A percentile compares a stretch with the other conserved stretches of the same genome.
Evolutionary conservation across 495 filamentous ascomycete species (phyloP).

Genomic region (Neurospora tetrasperma): DNA sequence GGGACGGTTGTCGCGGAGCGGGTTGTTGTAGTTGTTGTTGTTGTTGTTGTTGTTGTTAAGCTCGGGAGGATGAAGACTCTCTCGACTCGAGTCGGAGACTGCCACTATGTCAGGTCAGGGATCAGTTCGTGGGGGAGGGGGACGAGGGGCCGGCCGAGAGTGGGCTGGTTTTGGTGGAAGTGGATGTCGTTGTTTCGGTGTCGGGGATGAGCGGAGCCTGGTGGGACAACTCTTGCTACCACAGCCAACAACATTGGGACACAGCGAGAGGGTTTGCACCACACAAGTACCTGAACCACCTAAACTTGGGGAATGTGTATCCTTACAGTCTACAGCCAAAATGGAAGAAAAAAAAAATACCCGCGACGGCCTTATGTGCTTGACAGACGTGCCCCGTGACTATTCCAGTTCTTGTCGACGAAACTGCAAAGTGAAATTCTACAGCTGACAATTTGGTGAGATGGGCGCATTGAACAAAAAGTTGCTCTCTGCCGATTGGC

Average conservation of each 20-base stretch:
- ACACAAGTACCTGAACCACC: not conserved
- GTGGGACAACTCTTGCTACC: not conserved
- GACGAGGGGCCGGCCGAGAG: not conserved
- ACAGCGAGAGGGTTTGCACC: not conserved
- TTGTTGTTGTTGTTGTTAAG: not conserved
- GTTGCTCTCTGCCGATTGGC: not conserved
- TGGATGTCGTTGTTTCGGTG: not conserved
- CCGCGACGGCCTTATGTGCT: not conserved
- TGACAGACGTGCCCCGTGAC: not conserved
- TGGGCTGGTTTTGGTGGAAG: not conserved
- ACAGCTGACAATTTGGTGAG: not conserved
- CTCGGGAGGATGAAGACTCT: not conserved
- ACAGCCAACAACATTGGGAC: not conserved
- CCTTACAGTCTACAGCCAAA: not conserved
- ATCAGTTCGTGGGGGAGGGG: not conserved
- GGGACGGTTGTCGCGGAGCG: not conserved
- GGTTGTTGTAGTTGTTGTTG: not conserved
- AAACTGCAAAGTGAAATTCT: not conserved
- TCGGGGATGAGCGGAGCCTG: not conserved
- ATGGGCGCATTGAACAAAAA: not conserved
- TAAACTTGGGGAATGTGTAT: not conserved
- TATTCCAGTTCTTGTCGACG: not conserved
- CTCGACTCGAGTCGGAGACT: not conserved
- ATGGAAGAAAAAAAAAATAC: not conserved
- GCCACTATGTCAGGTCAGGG: constrained; percentile 1